These are phyloP conservation scores for Emmonsia crescens DNA, from an alignment of 2,329 filamentous ascomycete genomes.

Conservation along the genomic window DNA sequence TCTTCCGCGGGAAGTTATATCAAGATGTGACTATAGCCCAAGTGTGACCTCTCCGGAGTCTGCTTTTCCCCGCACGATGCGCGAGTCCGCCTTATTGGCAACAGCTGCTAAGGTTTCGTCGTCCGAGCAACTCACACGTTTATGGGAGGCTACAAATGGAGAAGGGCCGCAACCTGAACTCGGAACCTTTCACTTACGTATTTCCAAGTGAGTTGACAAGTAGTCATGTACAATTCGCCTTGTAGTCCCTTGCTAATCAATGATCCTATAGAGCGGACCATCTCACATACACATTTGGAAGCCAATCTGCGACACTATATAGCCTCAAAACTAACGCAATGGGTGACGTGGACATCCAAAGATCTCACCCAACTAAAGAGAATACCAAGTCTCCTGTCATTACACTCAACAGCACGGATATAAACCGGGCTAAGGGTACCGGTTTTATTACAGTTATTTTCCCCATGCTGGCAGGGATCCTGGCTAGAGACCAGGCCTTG, in stretches of 20 bases:
- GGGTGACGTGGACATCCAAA: conserved; percentile 32
- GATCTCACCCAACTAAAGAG: conserved; percentile 31
- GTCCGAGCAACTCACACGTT: conserved; percentile 26
- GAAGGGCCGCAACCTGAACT: conserved; percentile 25
- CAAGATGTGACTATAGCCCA: conserved; percentile 20
- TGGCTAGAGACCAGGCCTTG: conserved; percentile 37
- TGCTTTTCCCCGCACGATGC: not conserved
- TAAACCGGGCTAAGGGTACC: conserved; percentile 18
- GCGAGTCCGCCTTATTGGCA: not conserved
- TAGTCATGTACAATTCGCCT: not conserved
- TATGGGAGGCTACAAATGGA: conserved; percentile 39
- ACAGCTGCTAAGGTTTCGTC: conserved; percentile 23
- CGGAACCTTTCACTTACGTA: conserved; percentile 29
- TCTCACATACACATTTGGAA: conserved; percentile 35
- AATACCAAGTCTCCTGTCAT: conserved; percentile 34
- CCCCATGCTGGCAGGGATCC: conserved; percentile 39
- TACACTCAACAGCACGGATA: conserved; percentile 26
- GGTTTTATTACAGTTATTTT: conserved; percentile 37
- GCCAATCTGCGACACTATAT: conserved; percentile 34
- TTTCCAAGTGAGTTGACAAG: conserved; percentile 28
- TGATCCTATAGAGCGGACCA: conserved; percentile 25
- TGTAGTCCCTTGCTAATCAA: conserved; percentile 8
- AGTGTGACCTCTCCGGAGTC: conserved; percentile 9
- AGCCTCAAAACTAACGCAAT: conserved; percentile 33
- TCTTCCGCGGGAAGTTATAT: conserved; percentile 9